Percentiles rank a stretch among this genome's conserved stretches.
These are phyloP conservation scores for Saturnispora diversa DNA, from an alignment of 805 yeast species.

Conservation along the genomic window DNA sequence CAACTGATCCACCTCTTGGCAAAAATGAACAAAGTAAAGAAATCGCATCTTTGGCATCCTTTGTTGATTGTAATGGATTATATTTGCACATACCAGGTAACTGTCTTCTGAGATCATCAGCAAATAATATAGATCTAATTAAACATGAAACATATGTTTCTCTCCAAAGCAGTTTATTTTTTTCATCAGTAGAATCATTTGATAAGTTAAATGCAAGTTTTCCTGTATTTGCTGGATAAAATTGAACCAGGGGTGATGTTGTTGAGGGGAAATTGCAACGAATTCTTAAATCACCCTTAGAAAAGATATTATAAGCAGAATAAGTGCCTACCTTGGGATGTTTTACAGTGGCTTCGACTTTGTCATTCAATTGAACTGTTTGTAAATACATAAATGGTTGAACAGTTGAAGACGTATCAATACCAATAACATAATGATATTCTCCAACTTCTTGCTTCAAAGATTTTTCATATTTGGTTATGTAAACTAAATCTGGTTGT, in stretches of 20 bases:
- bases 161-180: conserved; percentile 47
- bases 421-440: conserved; percentile 47
- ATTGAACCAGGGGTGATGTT: conserved; percentile 32
- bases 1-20: conserved; percentile 41
- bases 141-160: conserved; percentile 53
- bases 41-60: conserved; percentile 32
- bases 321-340: conserved; percentile 40
- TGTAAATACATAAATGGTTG: conserved; percentile 51
- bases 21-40: conserved; percentile 35
- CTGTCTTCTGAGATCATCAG: conserved; percentile 47
- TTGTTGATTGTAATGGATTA: conserved; percentile 33
- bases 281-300: conserved; percentile 66
- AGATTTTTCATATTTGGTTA: conserved; percentile 37
- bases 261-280: conserved; percentile 47
- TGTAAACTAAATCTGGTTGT: conserved; percentile 63
- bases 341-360: conserved; percentile 21
- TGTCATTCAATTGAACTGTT: conserved; percentile 35
- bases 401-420: conserved; percentile 44
- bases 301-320: conserved; percentile 68
- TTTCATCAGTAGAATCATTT: conserved; percentile 40
- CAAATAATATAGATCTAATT: conserved; percentile 45
- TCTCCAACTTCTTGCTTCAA: conserved; percentile 43
- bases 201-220: conserved; percentile 14
- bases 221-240: conserved; percentile 41
- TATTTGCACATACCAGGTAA: conserved; percentile 51